Evolutionary conservation across 2,329 filamentous ascomycete genomes (phyloP).

Genomic region (Orbilia ellipsospora): DNA sequence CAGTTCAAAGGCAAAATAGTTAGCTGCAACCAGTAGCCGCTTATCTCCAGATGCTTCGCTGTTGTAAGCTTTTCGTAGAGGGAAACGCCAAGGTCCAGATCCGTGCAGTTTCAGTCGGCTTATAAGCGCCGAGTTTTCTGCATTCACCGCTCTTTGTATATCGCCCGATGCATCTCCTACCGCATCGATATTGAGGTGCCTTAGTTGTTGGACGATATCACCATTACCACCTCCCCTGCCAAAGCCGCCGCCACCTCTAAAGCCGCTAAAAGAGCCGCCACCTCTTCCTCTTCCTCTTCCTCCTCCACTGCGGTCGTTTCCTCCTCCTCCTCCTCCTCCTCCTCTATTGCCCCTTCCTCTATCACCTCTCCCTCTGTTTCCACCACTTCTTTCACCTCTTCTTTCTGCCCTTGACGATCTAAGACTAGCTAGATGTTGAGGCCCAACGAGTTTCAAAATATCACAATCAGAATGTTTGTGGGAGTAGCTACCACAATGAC

Average conservation of each 20-base stretch:
- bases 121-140: constrained; percentile 12
- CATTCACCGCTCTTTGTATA: background rate
- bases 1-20: constrained; percentile 63
- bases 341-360: constrained; percentile 46
- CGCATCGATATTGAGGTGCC: too few relatives aligned
- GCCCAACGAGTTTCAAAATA: background rate
- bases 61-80: constrained; percentile 62
- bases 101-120: background rate
- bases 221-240: constrained; percentile 19
- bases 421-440: background rate
- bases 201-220: background rate
- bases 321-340: constrained; percentile 19
- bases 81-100: constrained; percentile 58
- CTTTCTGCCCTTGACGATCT: background rate
- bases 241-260: constrained; percentile 56
- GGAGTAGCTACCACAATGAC: constrained; percentile 37
- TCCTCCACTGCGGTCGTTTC: background rate
- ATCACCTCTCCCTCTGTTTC: constrained; percentile 59
- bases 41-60: constrained; percentile 59
- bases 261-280: constrained; percentile 23
- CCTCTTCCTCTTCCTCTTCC: background rate
- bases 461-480: constrained; percentile 26
- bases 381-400: constrained; percentile 56
- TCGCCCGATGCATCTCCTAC: background rate
- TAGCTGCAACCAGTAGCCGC: constrained; percentile 63